Conservation (phyloP, 495 filamentous ascomycete species). For the Podospora fimiseda region DNA sequence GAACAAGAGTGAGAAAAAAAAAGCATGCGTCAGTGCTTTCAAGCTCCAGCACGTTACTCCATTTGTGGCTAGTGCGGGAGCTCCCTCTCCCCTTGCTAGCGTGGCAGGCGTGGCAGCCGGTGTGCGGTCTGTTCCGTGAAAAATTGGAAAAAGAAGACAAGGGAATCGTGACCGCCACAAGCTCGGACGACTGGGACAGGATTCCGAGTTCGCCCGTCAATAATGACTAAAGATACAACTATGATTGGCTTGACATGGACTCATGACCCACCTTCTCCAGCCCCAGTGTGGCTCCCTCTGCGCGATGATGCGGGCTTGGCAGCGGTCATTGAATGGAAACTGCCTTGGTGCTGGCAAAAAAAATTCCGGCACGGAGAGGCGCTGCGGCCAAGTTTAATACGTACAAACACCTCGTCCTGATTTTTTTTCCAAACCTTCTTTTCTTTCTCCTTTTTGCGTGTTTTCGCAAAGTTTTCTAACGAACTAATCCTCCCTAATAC, state of each 20-base stretch:
- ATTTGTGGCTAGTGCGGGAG: conserved; percentile 6
- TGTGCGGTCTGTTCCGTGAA: not conserved
- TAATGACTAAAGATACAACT: conserved; percentile 17
- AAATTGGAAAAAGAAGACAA: conserved; percentile 1
- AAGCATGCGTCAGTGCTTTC: conserved; percentile 10
- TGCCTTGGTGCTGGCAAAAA: conserved; percentile 2
- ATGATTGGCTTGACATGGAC: conserved; percentile 15
- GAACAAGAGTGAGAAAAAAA: conserved; percentile 7
- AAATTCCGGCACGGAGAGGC: conserved; percentile 12
- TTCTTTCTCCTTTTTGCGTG: conserved; percentile 4
- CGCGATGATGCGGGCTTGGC: conserved; percentile 16
- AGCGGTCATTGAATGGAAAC: conserved; percentile 14
- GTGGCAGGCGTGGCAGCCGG: not conserved
- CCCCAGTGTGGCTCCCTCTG: conserved; percentile 22
- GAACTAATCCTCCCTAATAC: conserved; percentile 1
- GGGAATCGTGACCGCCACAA: not conserved
- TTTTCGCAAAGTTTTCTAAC: not conserved
- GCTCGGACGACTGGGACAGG: not conserved
- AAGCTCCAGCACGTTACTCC: conserved; percentile 1
- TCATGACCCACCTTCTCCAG: conserved; percentile 10
- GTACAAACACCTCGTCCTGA: conserved; percentile 12
- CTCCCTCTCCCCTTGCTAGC: not conserved
- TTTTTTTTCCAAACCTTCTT: conserved; percentile 18
- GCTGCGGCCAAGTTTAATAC: conserved; percentile 2
- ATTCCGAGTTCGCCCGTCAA: conserved; percentile 25